Percentiles rank a stretch among this genome's conserved stretches.
phyloP scores from a whole-genome alignment of 495 filamentous ascomycete genomes.

The Tuber aestivum region DNA sequence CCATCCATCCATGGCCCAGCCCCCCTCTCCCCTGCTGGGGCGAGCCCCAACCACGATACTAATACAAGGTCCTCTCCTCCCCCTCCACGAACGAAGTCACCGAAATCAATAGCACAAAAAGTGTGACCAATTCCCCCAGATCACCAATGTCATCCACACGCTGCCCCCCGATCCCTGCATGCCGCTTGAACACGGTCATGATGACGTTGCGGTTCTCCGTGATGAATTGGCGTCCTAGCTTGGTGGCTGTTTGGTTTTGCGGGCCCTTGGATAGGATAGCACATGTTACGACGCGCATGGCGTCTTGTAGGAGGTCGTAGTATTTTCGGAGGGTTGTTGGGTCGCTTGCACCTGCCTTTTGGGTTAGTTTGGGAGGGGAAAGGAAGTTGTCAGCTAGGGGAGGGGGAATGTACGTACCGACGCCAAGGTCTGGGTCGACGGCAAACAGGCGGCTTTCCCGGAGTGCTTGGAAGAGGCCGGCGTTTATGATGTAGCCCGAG shows the following conservation, averaged over 20 bases:
- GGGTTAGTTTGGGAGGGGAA: conserved; percentile 18
- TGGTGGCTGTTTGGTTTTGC: conserved; percentile 69
- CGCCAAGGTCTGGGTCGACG: conserved; percentile 87
- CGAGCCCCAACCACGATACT: background rate
- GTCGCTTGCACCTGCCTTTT: conserved; percentile 56
- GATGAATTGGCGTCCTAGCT: conserved; percentile 70
- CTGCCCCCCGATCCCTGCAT: conserved; percentile 66
- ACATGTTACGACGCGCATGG: conserved; percentile 73
- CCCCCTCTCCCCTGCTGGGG: background rate
- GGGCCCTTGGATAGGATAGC: conserved; percentile 70
- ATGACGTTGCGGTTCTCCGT: conserved; percentile 70
- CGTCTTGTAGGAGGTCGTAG: conserved; percentile 72
- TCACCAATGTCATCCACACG: conserved; percentile 46
- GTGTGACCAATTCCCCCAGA: conserved; percentile 50
- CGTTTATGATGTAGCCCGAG: conserved; percentile 72
- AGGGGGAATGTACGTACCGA: conserved; percentile 51
- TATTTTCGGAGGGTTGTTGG: conserved; percentile 68
- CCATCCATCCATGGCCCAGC: background rate
- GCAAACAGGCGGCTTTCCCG: conserved; percentile 73
- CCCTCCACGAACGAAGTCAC: conserved; percentile 59
- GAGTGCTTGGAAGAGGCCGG: conserved; percentile 79
- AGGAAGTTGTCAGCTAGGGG: conserved; percentile 26
- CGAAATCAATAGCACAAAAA: conserved; percentile 54
- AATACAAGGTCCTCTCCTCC: conserved; percentile 19
- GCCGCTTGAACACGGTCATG: conserved; percentile 84